phyloP scores from a whole-genome alignment of 768 basidiomycete species.

The Mycena polygramma region DNA sequence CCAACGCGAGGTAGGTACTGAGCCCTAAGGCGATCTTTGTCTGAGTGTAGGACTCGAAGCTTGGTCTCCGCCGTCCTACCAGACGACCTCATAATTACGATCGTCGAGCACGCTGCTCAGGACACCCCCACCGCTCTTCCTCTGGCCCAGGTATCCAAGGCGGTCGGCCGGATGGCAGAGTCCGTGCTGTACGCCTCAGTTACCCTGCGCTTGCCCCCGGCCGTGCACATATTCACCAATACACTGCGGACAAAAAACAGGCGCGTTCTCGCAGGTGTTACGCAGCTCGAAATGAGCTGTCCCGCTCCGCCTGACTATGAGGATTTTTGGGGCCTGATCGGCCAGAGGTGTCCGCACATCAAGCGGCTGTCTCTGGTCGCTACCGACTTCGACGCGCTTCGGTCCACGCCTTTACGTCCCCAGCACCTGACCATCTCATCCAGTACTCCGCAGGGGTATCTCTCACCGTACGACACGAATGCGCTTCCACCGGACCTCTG shows the following conservation, averaged over 20 bases:
- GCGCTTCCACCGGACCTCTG: neutral
- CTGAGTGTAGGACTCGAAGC: neutral
- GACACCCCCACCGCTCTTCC: constrained; percentile 5
- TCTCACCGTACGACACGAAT: neutral
- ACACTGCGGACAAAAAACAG: constrained; percentile 13
- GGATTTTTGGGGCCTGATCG: constrained; percentile 20
- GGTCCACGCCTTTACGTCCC: neutral
- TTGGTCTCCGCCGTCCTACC: constrained; percentile 7
- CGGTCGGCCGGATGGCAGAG: constrained; percentile 16
- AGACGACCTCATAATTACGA: constrained; percentile 9
- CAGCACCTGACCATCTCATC: constrained; percentile 1
- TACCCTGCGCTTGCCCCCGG: neutral
- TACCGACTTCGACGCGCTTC: constrained; percentile 6
- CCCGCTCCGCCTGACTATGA: constrained; percentile 5
- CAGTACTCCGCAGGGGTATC: too few species aligned
- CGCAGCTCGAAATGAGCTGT: neutral
- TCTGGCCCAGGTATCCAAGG: constrained; percentile 17
- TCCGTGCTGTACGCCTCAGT: constrained; percentile 9
- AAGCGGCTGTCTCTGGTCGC: constrained; percentile 2
- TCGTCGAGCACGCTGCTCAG: constrained; percentile 8
- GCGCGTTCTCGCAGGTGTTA: constrained; percentile 8
- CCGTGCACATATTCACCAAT: constrained; percentile 4
- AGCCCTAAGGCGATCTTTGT: neutral
- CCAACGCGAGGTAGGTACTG: constrained; percentile 7
- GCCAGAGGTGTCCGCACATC: constrained; percentile 11